Evolutionary conservation across 768 basidiomycete genomes (phyloP), one percentile per base, ranked within the genome.

Genomic region (Phylloporus sp.): DNA sequence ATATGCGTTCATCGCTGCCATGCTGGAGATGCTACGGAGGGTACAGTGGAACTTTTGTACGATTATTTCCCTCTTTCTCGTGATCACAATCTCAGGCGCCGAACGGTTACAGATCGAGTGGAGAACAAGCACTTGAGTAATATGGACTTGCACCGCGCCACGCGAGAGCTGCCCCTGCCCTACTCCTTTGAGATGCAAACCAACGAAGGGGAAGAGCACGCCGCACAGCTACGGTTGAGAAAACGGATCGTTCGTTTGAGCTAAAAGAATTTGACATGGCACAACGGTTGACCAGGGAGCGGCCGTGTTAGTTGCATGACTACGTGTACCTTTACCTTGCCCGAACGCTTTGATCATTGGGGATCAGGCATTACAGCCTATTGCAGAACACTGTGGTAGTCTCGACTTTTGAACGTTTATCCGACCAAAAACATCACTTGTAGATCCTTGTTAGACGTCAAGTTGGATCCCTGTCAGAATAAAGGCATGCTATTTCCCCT

Each of bases 61-160:
- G 88, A 16, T 27, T 7, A 22, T 46, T 43, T 70, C 28, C 32
- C 16, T 35, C 38, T 45, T 41, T 15, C 32, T 27, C 39, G 31
- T 35, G 29, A 22, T 16, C 18, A 27, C 18, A 16, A 23, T 49
- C 49, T 55, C 3, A 29, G 8, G 15, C 22, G 12, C 29, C 59
- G 45, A 12, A 34, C 4, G 29, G 7, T 41, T 28, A 16, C 57
- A 90, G 86, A 80, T 68, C 88, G 90, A 58, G 70, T 91, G 36
- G 90, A 95, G 68, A 93, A 89, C 70, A 94, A 97, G 70, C 94
- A 97, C 57, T 71, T 95, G 24, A 89, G 90, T 75, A 97, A 97
- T 67, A 82, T 89, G 68, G 91, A 91, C 76, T 89, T 92, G 59
- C 93, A 91, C 67, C 90, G 93, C 22, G 82, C 89, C 38, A 91